phyloP scores from a whole-genome alignment of 306 rosid genomes.

The Geum urbanum region DNA sequence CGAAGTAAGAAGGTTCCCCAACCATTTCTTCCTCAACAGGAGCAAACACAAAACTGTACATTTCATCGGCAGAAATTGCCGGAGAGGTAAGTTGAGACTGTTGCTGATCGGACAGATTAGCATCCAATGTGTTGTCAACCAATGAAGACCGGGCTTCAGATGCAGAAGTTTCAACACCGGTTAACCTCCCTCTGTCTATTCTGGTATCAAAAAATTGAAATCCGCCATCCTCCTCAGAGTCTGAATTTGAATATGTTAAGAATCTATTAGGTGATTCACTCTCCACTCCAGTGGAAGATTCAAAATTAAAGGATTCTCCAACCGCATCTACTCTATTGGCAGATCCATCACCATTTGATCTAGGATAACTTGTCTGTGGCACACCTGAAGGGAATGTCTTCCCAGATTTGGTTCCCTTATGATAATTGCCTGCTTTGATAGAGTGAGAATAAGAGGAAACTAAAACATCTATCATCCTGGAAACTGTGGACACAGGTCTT shows the following conservation, averaged over 20 bases:
- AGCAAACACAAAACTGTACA: conserved; percentile 76
- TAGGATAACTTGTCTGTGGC: conserved; percentile 38
- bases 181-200: conserved; percentile 36
- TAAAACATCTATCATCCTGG: conserved; percentile 77
- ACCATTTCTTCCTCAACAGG: conserved; percentile 90
- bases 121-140: conserved; percentile 31
- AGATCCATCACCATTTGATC: conserved; percentile 42
- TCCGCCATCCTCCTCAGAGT: conserved; percentile 55
- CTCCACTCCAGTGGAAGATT: conserved; percentile 46
- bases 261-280: conserved; percentile 34
- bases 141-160: conserved; percentile 38
- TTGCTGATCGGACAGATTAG: conserved; percentile 46
- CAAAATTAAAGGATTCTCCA: conserved; percentile 47
- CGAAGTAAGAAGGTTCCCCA: conserved; percentile 89
- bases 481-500: conserved; percentile 66
- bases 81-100: conserved; percentile 78
- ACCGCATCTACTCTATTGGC: conserved; percentile 36
- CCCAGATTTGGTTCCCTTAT: conserved; percentile 61
- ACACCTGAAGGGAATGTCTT: conserved; percentile 43
- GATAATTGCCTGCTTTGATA: conserved; percentile 47
- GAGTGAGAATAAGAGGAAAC: conserved; percentile 68
- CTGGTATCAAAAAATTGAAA: conserved; percentile 32
- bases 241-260: conserved; percentile 40
- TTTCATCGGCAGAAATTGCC: conserved; percentile 89
- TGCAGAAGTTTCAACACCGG: conserved; percentile 36